Conservation (phyloP, 1,284 basidiomycete species). For the Cystobasidium slooffiae region DNA sequence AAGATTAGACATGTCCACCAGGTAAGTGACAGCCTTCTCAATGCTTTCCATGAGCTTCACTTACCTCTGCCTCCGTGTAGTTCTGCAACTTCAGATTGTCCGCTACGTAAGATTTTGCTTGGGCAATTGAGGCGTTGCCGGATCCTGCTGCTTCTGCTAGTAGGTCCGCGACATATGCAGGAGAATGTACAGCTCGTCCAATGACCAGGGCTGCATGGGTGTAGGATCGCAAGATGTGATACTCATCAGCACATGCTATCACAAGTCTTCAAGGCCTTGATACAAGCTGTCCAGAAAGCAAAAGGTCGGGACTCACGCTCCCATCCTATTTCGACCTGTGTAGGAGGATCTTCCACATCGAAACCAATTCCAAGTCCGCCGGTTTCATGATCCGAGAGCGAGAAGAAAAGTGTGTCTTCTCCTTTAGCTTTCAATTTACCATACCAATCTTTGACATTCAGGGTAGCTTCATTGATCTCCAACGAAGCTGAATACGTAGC, state of each 20-base stretch:
- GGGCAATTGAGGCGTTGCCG: not conserved
- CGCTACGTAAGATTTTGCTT: not conserved
- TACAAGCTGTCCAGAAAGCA: too few relatives aligned
- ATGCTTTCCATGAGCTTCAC: too few relatives aligned
- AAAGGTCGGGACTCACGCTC: too few relatives aligned
- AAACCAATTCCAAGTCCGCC: not conserved
- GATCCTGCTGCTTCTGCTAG: not conserved
- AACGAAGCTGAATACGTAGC: not conserved
- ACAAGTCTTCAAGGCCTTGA: too few relatives aligned
- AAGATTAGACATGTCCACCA: too few relatives aligned
- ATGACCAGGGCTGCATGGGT: not conserved
- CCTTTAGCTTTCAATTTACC: not conserved
- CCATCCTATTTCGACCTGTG: not conserved
- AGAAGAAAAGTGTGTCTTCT: not conserved
- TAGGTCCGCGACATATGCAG: not conserved
- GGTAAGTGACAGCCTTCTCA: too few relatives aligned
- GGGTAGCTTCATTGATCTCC: not conserved
- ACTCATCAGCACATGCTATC: too few relatives aligned
- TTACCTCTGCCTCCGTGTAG: not conserved
- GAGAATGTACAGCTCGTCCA: not conserved
- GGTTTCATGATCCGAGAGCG: not conserved
- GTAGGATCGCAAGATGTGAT: too few relatives aligned
- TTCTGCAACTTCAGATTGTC: not conserved
- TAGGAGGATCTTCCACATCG: not conserved
- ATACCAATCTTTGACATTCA: not conserved